These are phyloP conservation scores for Saccharomycopsis selenospora DNA, from an alignment of 805 yeast genomes.

Conservation along the genomic window DNA sequence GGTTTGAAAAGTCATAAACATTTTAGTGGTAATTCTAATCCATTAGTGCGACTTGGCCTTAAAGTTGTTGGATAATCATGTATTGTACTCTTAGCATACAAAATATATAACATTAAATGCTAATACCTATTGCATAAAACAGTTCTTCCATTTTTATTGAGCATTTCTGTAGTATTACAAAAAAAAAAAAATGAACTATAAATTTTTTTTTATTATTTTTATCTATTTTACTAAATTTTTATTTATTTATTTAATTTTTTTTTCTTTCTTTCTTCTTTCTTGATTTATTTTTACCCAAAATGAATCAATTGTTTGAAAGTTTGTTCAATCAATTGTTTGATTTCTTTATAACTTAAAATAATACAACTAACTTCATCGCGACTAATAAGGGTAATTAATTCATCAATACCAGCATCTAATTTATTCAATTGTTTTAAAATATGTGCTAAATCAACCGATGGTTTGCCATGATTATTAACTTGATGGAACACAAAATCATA, in stretches of 20 bases:
- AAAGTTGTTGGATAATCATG: neutral
- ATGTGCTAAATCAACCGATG: slow-evolving; percentile 75
- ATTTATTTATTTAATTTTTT: too few relatives aligned
- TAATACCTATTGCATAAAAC: too few relatives aligned
- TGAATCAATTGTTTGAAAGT: slow-evolving; percentile 11
- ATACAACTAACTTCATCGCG: slow-evolving; percentile 81
- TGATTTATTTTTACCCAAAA: too few relatives aligned
- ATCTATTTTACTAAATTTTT: too few relatives aligned
- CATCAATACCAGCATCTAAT: slow-evolving; percentile 87
- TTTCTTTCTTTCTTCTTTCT: too few relatives aligned
- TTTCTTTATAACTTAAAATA: slow-evolving; percentile 77
- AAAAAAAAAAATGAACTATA: too few relatives aligned
- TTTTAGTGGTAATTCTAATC: slow-evolving; percentile 12
- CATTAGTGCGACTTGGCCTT: slow-evolving; percentile 16
- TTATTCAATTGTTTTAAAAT: slow-evolving; percentile 76
- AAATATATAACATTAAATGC: too few relatives aligned
- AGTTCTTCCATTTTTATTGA: too few relatives aligned
- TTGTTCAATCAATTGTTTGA: slow-evolving; percentile 54
- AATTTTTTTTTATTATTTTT: too few relatives aligned
- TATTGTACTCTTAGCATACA: too few relatives aligned
- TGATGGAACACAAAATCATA: slow-evolving; percentile 83
- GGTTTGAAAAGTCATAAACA: slow-evolving; percentile 17
- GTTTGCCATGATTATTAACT: slow-evolving; percentile 66
- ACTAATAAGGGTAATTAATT: slow-evolving; percentile 70
- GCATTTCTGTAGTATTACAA: too few relatives aligned